Evolutionary conservation across 2,329 filamentous ascomycete species (phyloP).

Genomic region (Fulvia fulva): DNA sequence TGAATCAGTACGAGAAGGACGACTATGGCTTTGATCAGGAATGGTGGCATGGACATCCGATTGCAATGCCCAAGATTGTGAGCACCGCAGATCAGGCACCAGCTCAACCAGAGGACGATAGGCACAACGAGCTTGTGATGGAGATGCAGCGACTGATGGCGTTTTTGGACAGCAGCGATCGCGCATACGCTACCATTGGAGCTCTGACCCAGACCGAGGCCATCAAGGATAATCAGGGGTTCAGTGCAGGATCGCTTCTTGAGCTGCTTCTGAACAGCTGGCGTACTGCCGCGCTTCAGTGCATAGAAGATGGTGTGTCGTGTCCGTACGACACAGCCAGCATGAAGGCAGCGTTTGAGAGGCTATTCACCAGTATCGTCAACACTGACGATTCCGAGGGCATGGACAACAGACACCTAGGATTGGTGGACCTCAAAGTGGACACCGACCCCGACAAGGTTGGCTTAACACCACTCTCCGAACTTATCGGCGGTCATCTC

Average conservation of each 20-base stretch:
- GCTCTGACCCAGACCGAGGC: constrained; percentile 37
- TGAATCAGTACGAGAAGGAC: constrained; percentile 41
- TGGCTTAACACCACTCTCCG: constrained; percentile 19
- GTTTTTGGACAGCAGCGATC: constrained; percentile 54
- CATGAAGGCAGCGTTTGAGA: constrained; percentile 5
- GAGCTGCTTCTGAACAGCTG: constrained; percentile 26
- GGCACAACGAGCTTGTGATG: constrained; percentile 47
- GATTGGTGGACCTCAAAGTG: constrained; percentile 16
- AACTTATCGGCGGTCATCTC: constrained; percentile 29
- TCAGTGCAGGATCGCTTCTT: constrained; percentile 12
- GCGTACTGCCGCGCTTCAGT: constrained; percentile 16
- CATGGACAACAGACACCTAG: constrained; percentile 19
- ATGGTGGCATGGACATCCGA: constrained; percentile 60
- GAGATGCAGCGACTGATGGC: constrained; percentile 61
- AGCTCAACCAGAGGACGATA: constrained; percentile 28
- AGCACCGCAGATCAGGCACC: constrained; percentile 32
- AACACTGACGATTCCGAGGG: constrained; percentile 23
- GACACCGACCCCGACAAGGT: constrained; percentile 12
- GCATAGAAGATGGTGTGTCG: constrained; percentile 1
- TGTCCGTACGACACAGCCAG: background rate
- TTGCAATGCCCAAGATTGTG: constrained; percentile 50
- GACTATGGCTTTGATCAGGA: constrained; percentile 55
- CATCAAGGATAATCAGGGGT: constrained; percentile 16
- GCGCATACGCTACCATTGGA: constrained; percentile 57
- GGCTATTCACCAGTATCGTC: constrained; percentile 28